Conservation (phyloP, 306 rosid genomes). For the Acacia crassicarpa region DNA sequence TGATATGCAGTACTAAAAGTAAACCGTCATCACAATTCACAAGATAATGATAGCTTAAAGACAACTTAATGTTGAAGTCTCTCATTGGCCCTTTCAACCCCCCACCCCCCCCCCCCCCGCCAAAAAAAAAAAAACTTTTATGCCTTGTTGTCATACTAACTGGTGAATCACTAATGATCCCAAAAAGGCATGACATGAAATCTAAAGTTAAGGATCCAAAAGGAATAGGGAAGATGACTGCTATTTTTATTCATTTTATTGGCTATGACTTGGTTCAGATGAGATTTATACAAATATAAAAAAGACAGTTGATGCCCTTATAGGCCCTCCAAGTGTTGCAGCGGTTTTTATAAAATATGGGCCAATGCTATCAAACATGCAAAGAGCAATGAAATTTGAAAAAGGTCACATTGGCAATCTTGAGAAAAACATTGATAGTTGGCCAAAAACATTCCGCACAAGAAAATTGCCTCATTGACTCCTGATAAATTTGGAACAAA, state of each 20-base stretch:
- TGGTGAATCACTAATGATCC: constrained; percentile 10
- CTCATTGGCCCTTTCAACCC: background rate
- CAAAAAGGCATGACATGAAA: background rate
- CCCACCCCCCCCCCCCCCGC: no score
- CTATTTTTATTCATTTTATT: constrained; percentile 10
- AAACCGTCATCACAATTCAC: constrained; percentile 13
- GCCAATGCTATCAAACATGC: background rate
- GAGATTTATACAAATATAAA: background rate
- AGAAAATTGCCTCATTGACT: background rate
- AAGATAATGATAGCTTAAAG: constrained; percentile 14
- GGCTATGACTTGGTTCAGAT: background rate
- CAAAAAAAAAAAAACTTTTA: background rate
- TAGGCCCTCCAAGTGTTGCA: background rate
- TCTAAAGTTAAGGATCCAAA: background rate
- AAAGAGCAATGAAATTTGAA: constrained; percentile 3
- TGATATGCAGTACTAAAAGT: background rate
- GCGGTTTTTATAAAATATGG: background rate
- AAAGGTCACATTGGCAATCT: background rate
- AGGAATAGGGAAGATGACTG: background rate
- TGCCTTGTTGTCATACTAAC: background rate
- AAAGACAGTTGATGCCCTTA: background rate
- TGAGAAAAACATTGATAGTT: background rate
- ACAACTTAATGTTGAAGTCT: constrained; percentile 8
- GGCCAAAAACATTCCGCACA: background rate
- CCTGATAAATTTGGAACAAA: constrained; percentile 3